Evolutionary conservation across 768 basidiomycete species (phyloP), one percentile per base, ranked within the genome.

Genomic region (Mycena filopes): DNA sequence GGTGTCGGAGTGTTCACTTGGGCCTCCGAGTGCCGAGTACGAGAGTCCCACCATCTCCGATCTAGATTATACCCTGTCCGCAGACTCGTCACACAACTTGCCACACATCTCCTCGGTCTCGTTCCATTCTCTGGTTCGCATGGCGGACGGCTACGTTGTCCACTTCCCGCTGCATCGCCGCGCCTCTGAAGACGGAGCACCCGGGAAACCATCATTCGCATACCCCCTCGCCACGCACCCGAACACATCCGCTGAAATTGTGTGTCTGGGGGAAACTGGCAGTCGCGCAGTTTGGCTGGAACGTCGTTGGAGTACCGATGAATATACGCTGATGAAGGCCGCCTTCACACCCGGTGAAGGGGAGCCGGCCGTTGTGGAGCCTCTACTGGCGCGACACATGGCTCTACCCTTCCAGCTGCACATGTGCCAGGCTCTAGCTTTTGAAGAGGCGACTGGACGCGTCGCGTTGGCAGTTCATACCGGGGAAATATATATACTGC

Each of bases 371-470:
- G 36, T 61, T 26, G 76, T 82, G 15, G 77, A 76, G 28, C 74
- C 78, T 20, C 74, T 89, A 38, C 74, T 87, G 47, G 83, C 84
- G 0, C 72, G 77, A 12, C 77, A 85, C 66, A 76, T 83, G 15
- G 81, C 83, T 2, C 74, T 89, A 41, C 87, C 87, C 0, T 87
- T 89, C 57, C 78, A 81, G 65, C 78, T 82, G 20, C 75, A 79
- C 26, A 77, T 78, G 29, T 83, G 82, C 58, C 79, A 80, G 38
- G 80, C 81, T 0, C 73, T 89, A 29, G 81, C 81, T 4, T 86
- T 89, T 58, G 86, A 90, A 58, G 89, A 90, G 68, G 76, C 81
- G 6, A 81, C 81, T 3, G 87, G 88, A 33, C 77, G 80, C 31
- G 75, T 89, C 33, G 84, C 78, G 69, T 72, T 88, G 16, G 83